Percentiles rank a stretch among this genome's conserved stretches.
phyloP scores from a whole-genome alignment of 1,284 basidiomycete species.

The Ceratobasidium sp. region DNA sequence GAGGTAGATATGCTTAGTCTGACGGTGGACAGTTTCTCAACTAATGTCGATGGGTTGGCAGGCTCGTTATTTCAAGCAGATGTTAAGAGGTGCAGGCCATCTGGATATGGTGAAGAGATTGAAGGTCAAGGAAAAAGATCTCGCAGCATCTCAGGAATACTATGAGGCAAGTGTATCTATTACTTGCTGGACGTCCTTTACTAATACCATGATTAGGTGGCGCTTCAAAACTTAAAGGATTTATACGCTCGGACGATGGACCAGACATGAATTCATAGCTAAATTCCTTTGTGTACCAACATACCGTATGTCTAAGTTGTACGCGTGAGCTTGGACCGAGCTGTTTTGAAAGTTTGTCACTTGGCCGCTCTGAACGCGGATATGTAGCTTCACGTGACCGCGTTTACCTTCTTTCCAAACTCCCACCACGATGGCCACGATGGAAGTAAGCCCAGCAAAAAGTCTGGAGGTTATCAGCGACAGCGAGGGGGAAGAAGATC shows the following conservation, averaged over 20 bases:
- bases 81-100: slow-evolving; percentile 83
- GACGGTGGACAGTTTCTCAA: not conserved
- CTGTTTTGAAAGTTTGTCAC: not conserved
- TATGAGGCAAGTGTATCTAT: slow-evolving; percentile 70
- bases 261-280: not conserved
- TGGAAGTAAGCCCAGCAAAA: slow-evolving; percentile 41
- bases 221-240: slow-evolving; percentile 39
- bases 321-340: not conserved
- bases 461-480: slow-evolving; percentile 34
- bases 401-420: slow-evolving; percentile 22
- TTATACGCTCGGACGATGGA: slow-evolving; percentile 30
- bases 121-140: slow-evolving; percentile 74
- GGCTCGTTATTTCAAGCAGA: slow-evolving; percentile 90
- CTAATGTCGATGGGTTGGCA: slow-evolving; percentile 54
- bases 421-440: slow-evolving; percentile 20
- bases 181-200: not conserved
- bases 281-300: not conserved
- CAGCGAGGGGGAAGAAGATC: slow-evolving; percentile 41
- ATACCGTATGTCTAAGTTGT: not conserved
- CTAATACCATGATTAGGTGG: slow-evolving; percentile 16
- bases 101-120: slow-evolving; percentile 78
- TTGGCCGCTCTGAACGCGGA: slow-evolving; percentile 19
- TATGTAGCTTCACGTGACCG: slow-evolving; percentile 42
- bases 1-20: slow-evolving; percentile 70
- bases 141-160: slow-evolving; percentile 66